These are phyloP conservation scores for Fusarium mangiferae DNA, from an alignment of 2,329 filamentous ascomycete genomes.

Conservation along the genomic window DNA sequence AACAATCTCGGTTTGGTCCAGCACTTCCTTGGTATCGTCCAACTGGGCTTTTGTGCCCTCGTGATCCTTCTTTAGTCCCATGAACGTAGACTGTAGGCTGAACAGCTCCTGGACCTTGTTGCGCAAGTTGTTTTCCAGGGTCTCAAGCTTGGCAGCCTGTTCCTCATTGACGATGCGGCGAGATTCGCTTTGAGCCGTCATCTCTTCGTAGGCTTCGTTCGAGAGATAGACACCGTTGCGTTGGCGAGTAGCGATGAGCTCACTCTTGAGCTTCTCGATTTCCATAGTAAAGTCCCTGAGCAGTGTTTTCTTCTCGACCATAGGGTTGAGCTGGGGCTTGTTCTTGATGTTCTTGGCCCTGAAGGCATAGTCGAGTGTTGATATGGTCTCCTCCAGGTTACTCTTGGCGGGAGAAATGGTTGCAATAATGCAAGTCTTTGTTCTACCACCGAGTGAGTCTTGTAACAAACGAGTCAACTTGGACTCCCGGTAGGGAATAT, in stretches of 20 bases:
- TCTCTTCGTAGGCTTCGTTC: constrained; percentile 87
- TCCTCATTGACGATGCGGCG: constrained; percentile 91
- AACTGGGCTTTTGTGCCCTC: constrained; percentile 78
- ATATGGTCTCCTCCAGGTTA: constrained; percentile 98
- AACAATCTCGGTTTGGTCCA: constrained; percentile 89
- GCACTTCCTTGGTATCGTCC: constrained; percentile 80
- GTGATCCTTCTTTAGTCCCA: constrained; percentile 88
- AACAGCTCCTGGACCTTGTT: constrained; percentile 96
- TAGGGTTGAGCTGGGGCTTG: constrained; percentile 93
- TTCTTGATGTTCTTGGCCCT: constrained; percentile 98
- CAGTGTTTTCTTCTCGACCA: constrained; percentile 92
- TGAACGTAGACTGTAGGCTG: constrained; percentile 85
- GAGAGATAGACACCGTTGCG: constrained; percentile 96
- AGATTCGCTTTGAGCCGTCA: constrained; percentile 92
- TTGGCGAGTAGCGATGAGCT: constrained; percentile 90
- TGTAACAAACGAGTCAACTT: constrained; percentile 94
- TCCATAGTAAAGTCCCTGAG: constrained; percentile 90
- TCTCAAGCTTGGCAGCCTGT: constrained; percentile 90
- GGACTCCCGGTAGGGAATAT: constrained; percentile 93
- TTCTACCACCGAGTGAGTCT: constrained; percentile 94
- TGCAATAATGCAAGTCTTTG: constrained; percentile 98
- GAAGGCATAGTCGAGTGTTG: constrained; percentile 97
- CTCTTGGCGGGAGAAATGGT: constrained; percentile 94
- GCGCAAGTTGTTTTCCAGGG: constrained; percentile 87
- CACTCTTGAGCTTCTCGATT: constrained; percentile 93